Evolutionary conservation across 192 early-diverging fungal species (phyloP).

Genomic region (Entophlyctis luteolus): DNA sequence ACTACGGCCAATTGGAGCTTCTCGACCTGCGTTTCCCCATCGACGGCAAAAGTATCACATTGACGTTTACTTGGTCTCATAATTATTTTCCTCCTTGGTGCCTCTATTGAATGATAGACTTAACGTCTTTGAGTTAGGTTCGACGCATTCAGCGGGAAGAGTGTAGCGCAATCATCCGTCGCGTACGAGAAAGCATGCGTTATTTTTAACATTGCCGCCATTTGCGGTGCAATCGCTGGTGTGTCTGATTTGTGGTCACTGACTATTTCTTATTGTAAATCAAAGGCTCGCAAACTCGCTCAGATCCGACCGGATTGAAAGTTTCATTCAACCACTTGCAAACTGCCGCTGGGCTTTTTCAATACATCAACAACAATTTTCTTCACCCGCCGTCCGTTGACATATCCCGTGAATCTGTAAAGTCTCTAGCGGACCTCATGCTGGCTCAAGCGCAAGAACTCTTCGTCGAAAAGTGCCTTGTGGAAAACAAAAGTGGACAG

Average conservation of each 20-base stretch:
- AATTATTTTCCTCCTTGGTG: not conserved
- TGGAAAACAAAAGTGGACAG: conserved; percentile 83
- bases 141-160: conserved; percentile 80
- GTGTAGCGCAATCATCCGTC: conserved; percentile 82
- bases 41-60: conserved; percentile 85
- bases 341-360: conserved; percentile 83
- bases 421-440: conserved; percentile 79
- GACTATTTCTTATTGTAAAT: too few relatives aligned
- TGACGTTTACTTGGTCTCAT: conserved; percentile 83
- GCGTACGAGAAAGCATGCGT: conserved; percentile 96
- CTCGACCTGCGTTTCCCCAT: conserved; percentile 90
- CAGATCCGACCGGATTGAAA: conserved; percentile 70
- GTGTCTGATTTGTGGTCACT: too few relatives aligned
- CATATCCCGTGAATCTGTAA: conserved; percentile 84
- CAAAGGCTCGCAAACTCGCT: conserved; percentile 57
- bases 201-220: conserved; percentile 90
- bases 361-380: conserved; percentile 97
- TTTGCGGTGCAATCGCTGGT: conserved; percentile 65
- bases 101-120: too few relatives aligned
- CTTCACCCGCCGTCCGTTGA: conserved; percentile 92
- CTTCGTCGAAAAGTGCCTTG: conserved; percentile 76
- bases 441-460: conserved; percentile 93
- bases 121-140: too few relatives aligned
- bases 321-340: conserved; percentile 87
- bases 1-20: conserved; percentile 93